Conservation (phyloP, 805 yeast genomes). For the Metschnikowia sp. region DNA sequence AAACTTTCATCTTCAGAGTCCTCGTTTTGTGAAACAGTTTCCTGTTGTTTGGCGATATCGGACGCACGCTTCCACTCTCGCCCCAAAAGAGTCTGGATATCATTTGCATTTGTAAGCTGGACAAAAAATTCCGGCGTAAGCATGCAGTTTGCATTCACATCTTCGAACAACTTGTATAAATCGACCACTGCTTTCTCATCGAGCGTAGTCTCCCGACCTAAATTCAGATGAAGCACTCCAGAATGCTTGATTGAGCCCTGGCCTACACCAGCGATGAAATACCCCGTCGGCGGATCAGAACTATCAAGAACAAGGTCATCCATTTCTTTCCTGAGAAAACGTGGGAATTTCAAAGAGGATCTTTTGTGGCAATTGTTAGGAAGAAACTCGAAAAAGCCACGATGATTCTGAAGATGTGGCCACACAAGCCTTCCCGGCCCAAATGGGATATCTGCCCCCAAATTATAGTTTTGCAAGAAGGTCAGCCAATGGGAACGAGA, state of each 20-base stretch:
- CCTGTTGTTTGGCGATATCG: background rate
- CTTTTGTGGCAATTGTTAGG: constrained; percentile 24
- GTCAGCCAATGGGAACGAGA: constrained; percentile 29
- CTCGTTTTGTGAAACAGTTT: background rate
- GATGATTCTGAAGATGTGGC: constrained; percentile 34
- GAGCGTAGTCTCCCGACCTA: constrained; percentile 5
- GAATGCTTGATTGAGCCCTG: constrained; percentile 26
- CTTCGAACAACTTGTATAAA: constrained; percentile 33
- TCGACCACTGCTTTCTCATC: constrained; percentile 17
- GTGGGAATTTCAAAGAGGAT: constrained; percentile 25
- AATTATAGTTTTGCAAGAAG: constrained; percentile 26
- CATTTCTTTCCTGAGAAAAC: constrained; percentile 17
- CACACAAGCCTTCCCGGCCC: constrained; percentile 26
- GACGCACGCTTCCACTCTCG: constrained; percentile 6
- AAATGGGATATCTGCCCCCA: constrained; percentile 15
- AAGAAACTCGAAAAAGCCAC: constrained; percentile 35
- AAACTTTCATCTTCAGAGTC: constrained; percentile 7
- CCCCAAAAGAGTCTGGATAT: constrained; percentile 1
- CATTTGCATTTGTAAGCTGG: constrained; percentile 1
- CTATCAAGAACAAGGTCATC: constrained; percentile 14
- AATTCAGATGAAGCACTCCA: constrained; percentile 26
- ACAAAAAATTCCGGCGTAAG: constrained; percentile 4
- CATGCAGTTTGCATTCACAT: constrained; percentile 24
- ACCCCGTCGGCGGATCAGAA: constrained; percentile 20
- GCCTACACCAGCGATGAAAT: constrained; percentile 28